Conservation (phyloP, 2,329 filamentous ascomycete genomes). For the Huntiella decipiens region DNA sequence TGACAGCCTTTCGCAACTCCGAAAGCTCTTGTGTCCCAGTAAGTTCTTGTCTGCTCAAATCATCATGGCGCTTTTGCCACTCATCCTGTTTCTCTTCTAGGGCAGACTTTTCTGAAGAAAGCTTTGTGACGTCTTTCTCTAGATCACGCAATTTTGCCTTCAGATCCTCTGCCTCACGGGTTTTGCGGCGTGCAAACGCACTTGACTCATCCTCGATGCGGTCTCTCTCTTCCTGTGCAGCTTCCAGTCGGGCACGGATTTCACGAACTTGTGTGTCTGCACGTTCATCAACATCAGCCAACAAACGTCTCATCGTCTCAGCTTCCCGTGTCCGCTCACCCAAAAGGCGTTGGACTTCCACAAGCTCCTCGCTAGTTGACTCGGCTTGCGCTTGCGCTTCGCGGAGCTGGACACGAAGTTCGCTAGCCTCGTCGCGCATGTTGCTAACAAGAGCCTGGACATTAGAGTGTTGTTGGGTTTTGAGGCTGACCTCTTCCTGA, state of each 20-base stretch:
- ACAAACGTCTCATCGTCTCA: constrained; percentile 80
- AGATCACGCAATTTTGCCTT: constrained; percentile 61
- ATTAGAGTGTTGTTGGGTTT: constrained; percentile 67
- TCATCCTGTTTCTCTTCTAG: constrained; percentile 56
- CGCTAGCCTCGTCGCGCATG: constrained; percentile 81
- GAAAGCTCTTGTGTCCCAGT: constrained; percentile 52
- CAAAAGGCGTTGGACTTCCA: constrained; percentile 70
- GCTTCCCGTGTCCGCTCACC: constrained; percentile 77
- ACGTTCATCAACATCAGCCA: constrained; percentile 70
- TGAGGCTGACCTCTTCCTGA: constrained; percentile 66
- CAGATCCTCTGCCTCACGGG: constrained; percentile 73
- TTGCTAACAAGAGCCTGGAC: constrained; percentile 73
- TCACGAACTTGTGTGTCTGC: constrained; percentile 70
- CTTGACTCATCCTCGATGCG: constrained; percentile 79
- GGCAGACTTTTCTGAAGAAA: constrained; percentile 58
- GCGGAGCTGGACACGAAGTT: constrained; percentile 79
- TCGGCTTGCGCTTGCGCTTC: constrained; percentile 69
- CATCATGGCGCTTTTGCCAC: constrained; percentile 53
- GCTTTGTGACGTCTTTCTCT: constrained; percentile 54
- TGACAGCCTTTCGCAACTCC: constrained; percentile 60
- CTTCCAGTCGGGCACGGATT: constrained; percentile 73
- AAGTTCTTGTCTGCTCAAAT: constrained; percentile 52
- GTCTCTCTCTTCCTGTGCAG: constrained; percentile 84
- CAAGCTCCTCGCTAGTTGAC: constrained; percentile 76
- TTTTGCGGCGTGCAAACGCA: constrained; percentile 53